Conservation (phyloP, 2,329 filamentous ascomycete genomes). For the Colletotrichum brevisporum region DNA sequence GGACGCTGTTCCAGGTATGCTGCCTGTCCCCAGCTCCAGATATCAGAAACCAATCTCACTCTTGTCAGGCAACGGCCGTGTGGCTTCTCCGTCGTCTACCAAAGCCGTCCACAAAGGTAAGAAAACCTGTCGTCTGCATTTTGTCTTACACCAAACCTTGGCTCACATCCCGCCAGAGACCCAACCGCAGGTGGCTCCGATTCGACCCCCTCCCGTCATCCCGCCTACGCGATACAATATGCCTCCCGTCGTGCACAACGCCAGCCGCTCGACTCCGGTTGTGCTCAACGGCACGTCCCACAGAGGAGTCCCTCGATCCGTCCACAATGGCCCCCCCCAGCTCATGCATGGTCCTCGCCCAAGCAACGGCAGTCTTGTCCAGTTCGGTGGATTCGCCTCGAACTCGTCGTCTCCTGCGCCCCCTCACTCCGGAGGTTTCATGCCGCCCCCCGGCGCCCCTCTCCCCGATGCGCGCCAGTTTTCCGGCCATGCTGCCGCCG, state of each 20-base stretch:
- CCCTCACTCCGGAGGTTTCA: conserved; percentile 62
- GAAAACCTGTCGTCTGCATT: background rate
- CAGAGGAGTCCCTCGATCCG: conserved; percentile 49
- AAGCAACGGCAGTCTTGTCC: conserved; percentile 66
- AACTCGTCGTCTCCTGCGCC: conserved; percentile 71
- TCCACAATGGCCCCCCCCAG: conserved; percentile 52
- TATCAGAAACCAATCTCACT: conserved; percentile 2
- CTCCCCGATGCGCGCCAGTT: conserved; percentile 51
- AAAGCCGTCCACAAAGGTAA: conserved; percentile 5
- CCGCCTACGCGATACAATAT: conserved; percentile 57
- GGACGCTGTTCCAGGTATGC: conserved; percentile 28
- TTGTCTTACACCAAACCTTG: background rate
- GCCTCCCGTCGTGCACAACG: conserved; percentile 46
- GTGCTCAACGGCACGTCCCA: conserved; percentile 52
- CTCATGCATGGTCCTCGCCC: conserved; percentile 66
- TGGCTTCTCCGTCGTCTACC: conserved; percentile 5
- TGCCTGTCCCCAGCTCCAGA: background rate
- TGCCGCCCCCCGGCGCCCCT: conserved; percentile 63
- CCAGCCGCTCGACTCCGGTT: conserved; percentile 46
- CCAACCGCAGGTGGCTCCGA: background rate
- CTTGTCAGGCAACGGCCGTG: background rate
- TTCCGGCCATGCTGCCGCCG: conserved; percentile 40
- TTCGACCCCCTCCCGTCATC: conserved; percentile 49
- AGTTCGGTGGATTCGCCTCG: conserved; percentile 71
- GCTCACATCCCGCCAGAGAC: conserved; percentile 25